phyloP scores from a whole-genome alignment of 2,329 filamentous ascomycete species.

The Verticillium tricorpus region DNA sequence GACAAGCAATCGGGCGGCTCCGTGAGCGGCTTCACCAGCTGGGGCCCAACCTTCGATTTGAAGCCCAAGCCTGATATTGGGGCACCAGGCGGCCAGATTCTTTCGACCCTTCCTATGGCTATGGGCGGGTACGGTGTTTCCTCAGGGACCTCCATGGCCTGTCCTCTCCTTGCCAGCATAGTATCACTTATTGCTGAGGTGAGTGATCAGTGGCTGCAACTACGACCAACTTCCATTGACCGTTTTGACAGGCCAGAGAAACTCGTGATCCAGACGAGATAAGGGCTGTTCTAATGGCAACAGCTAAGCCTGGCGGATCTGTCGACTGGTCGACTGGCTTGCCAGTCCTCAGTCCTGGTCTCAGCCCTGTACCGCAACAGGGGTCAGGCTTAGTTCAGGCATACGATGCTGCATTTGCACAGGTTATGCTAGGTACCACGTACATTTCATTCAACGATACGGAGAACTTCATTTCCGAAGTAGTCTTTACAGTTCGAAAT shows the following conservation, averaged over 20 bases:
- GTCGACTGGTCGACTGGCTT: conserved; percentile 20
- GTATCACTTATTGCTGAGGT: conserved; percentile 49
- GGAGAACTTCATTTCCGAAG: conserved; percentile 42
- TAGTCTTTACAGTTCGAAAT: conserved; percentile 53
- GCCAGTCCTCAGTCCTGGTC: conserved; percentile 4
- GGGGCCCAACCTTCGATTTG: conserved; percentile 58
- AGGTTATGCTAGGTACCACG: conserved; percentile 46
- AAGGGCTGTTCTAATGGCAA: conserved; percentile 45
- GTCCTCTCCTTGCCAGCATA: conserved; percentile 50
- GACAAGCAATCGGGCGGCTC: conserved; percentile 45
- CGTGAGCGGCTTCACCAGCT: conserved; percentile 49
- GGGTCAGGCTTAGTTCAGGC: conserved; percentile 57
- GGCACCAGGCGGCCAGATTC: conserved; percentile 50
- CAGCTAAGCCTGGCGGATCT: conserved; percentile 32
- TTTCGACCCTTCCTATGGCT: conserved; percentile 49
- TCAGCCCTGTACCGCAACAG: conserved; percentile 53
- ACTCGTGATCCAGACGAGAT: conserved; percentile 43
- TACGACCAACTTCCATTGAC: not conserved
- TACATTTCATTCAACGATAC: conserved; percentile 62
- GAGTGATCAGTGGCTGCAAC: not conserved
- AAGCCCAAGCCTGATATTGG: conserved; percentile 51
- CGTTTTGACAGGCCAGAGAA: conserved; percentile 23
- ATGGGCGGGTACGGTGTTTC: conserved; percentile 46
- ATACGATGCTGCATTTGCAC: conserved; percentile 52
- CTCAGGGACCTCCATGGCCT: conserved; percentile 58